Conservation (phyloP, 2,329 filamentous ascomycete genomes). For the Salinomyces thailandicus region DNA sequence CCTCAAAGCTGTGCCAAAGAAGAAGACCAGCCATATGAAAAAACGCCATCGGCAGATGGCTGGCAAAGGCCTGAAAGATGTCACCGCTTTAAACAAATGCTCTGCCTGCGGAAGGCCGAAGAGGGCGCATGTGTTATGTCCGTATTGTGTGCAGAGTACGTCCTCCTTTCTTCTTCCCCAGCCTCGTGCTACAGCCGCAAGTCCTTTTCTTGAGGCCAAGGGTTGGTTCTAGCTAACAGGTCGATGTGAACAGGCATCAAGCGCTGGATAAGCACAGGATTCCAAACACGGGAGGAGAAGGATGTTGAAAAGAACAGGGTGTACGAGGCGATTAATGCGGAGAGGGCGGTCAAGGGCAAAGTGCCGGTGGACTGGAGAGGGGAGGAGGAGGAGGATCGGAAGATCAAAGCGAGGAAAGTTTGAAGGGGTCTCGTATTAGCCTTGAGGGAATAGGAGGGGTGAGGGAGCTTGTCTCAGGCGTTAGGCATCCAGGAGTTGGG, state of each 20-base stretch:
- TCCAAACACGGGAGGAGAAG: constrained; percentile 20
- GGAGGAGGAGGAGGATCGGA: constrained; percentile 11
- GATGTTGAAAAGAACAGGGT: constrained; percentile 12
- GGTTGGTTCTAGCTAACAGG: not conserved
- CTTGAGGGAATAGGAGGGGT: no score
- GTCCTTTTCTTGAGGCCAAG: no score
- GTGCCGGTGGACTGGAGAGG: constrained; percentile 14
- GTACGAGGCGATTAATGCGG: constrained; percentile 17
- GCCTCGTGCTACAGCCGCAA: no score
- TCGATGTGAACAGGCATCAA: constrained; percentile 20
- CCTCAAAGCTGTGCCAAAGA: constrained; percentile 88
- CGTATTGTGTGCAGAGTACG: constrained; percentile 75
- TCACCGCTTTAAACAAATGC: constrained; percentile 77
- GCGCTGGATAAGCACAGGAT: constrained; percentile 27
- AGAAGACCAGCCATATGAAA: constrained; percentile 95
- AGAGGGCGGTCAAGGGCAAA: constrained; percentile 15
- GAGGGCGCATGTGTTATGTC: constrained; percentile 78
- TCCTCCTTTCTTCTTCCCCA: no score
- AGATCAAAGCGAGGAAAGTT: not conserved
- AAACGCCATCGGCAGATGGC: constrained; percentile 89
- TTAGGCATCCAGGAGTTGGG: no score
- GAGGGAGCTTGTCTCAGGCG: no score
- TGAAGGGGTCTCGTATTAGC: not conserved
- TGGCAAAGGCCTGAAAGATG: constrained; percentile 87
- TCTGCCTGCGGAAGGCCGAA: constrained; percentile 81